Evolutionary conservation across 305 asterid genomes (phyloP), one percentile per base, ranked within the genome.

Genomic region (Fraxinus nigra): DNA sequence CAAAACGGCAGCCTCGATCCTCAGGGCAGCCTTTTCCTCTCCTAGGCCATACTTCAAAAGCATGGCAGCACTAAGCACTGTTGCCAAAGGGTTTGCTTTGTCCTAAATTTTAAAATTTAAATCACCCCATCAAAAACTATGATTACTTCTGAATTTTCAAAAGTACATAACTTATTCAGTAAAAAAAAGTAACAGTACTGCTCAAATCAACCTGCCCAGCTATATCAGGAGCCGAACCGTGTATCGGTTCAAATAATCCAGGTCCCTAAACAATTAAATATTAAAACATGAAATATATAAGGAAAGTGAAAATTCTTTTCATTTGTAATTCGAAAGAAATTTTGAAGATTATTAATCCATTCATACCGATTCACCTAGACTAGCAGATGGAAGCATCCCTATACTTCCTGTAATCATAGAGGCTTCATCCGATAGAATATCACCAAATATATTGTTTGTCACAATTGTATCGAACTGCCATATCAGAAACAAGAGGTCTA

Each of bases 341-440:
- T 13, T 46, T 13, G 20, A 48, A 13, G 35, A 28, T 24, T 63
- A 63, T 24, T 3, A 11, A 33, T 67, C 16, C 26, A 54, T n/a
- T 76, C 86, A 24, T 92, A 95, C 99, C 90, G 94, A 87, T 91
- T 86, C 93, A 80, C 98, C 97, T 40, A 96, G 88, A 83, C 98
- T 93, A 81, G 99, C 99, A 72, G 99, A 96, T 73, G 99, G 98
- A 84, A 96, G 97, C 99, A 96, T 96, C 86, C 98, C 99, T 28
- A 96, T 96, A 69, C 98, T 96, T 85, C 99, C 99, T 77, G 99
- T 94, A 24, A 96, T 96, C 98, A 96, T 94, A 30, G 99, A 96
- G 79, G 98, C 99, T 87, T 96, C 99, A 82, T 94, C 99, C 11
- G 99, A 96, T 72, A 96, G 91, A 85, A 96, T 96, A 86, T 94